Evolutionary conservation across 2,329 filamentous ascomycete species (phyloP).

Genomic region (Trichoderma aggressivum): DNA sequence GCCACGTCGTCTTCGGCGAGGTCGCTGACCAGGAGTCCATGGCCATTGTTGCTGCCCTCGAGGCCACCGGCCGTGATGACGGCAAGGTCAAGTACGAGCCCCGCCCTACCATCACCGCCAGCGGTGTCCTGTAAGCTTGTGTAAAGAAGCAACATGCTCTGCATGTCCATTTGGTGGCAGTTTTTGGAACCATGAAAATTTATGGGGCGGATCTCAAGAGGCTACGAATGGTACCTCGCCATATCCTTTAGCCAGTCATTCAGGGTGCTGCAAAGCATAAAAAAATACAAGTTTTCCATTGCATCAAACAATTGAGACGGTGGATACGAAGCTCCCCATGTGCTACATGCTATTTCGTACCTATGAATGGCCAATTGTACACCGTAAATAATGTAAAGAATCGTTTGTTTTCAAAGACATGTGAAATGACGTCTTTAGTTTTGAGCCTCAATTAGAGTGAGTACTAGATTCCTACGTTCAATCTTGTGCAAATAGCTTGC

Average conservation of each 20-base stretch:
- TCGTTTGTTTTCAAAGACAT: not conserved
- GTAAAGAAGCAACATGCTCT: constrained; percentile 14
- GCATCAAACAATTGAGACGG: not conserved
- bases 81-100: constrained; percentile 55
- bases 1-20: constrained; percentile 83
- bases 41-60: constrained; percentile 57
- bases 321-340: not conserved
- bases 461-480: not conserved
- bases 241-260: constrained; percentile 11
- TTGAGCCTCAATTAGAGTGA: not conserved
- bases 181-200: not conserved
- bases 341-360: not conserved
- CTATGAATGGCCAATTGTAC: not conserved
- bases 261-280: constrained; percentile 9
- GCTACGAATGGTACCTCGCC: not conserved
- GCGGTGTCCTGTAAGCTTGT: constrained; percentile 46
- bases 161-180: constrained; percentile 21
- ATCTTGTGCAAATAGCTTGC: not conserved
- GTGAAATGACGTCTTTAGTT: not conserved
- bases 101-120: constrained; percentile 56
- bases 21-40: constrained; percentile 53
- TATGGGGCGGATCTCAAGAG: not conserved
- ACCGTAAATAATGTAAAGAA: not conserved
- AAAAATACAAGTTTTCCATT: constrained; percentile 3
- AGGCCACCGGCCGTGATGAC: constrained; percentile 55